Percentiles rank a stretch among this genome's conserved stretches.
phyloP scores from a whole-genome alignment of 2,329 filamentous ascomycete species.

The Volutella citrinella region DNA sequence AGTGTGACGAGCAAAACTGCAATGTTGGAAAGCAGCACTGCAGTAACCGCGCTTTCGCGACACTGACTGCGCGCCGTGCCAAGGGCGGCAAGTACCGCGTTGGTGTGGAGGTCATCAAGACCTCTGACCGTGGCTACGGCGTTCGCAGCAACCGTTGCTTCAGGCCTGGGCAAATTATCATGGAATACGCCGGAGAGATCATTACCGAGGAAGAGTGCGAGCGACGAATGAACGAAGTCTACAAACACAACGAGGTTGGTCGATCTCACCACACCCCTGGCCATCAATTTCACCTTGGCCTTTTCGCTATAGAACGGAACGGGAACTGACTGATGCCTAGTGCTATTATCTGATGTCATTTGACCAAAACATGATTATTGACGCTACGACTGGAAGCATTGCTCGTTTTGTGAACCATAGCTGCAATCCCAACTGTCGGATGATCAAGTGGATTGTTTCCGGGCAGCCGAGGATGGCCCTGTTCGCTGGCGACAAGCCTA shows the following conservation, averaged over 20 bases:
- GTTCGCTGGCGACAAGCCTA: constrained; percentile 84
- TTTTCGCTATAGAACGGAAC: too few species aligned
- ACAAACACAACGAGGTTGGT: constrained; percentile 87
- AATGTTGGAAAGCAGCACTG: constrained; percentile 71
- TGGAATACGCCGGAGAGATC: constrained; percentile 97
- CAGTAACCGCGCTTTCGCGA: constrained; percentile 83
- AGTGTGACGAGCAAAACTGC: constrained; percentile 91
- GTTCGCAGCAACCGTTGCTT: constrained; percentile 90
- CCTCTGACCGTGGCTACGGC: constrained; percentile 81
- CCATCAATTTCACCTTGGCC: background rate
- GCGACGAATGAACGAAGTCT: constrained; percentile 85
- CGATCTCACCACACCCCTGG: too few species aligned
- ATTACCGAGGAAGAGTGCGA: constrained; percentile 95
- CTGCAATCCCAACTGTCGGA: constrained; percentile 91
- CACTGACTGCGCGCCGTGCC: constrained; percentile 71
- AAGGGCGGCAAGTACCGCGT: constrained; percentile 83
- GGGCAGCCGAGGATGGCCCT: constrained; percentile 95
- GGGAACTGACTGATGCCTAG: constrained; percentile 45
- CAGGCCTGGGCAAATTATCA: constrained; percentile 87
- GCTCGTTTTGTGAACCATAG: constrained; percentile 98
- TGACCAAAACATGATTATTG: constrained; percentile 97
- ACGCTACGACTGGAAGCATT: constrained; percentile 92
- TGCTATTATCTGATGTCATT: constrained; percentile 99
- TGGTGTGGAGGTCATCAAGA: constrained; percentile 94
- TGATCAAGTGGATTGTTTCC: constrained; percentile 96